These are phyloP conservation scores for Xylaria venustula DNA, from an alignment of 495 filamentous ascomycete species.

Conservation along the genomic window DNA sequence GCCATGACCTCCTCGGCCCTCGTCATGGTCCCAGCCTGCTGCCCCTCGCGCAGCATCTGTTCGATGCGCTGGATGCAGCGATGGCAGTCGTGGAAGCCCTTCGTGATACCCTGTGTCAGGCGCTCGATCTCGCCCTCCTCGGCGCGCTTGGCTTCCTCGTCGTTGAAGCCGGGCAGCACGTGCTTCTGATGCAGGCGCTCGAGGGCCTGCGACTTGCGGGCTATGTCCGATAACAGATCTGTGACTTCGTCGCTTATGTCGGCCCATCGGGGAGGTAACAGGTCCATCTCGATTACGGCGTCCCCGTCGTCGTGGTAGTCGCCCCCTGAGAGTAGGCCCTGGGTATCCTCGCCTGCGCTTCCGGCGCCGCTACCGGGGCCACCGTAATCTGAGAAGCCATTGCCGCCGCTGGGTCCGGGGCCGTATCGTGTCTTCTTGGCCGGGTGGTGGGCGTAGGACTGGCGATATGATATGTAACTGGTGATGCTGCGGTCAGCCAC, in stretches of 20 bases:
- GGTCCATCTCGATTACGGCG: constrained; percentile 96
- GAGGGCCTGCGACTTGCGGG: constrained; percentile 75
- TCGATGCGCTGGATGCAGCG: constrained; percentile 83
- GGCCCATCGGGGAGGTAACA: constrained; percentile 91
- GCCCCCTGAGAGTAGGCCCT: constrained; percentile 79
- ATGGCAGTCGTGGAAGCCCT: constrained; percentile 85
- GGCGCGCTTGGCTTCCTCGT: constrained; percentile 77
- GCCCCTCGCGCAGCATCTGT: constrained; percentile 74
- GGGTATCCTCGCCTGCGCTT: constrained; percentile 65
- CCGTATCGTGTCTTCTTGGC: constrained; percentile 76
- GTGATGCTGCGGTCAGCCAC: not conserved
- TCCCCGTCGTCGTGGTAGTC: constrained; percentile 86
- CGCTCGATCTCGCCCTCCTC: constrained; percentile 90
- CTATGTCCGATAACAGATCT: constrained; percentile 76
- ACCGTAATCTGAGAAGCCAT: constrained; percentile 68
- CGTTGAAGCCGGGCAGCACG: constrained; percentile 93
- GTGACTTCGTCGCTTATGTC: constrained; percentile 93
- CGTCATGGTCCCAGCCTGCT: constrained; percentile 63
- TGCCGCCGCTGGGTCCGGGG: constrained; percentile 45
- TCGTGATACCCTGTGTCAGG: constrained; percentile 85
- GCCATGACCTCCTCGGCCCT: constrained; percentile 92
- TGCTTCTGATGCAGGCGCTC: constrained; percentile 97
- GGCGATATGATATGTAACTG: constrained; percentile 97
- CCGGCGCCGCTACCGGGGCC: constrained; percentile 37
- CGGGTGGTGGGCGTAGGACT: constrained; percentile 95